These are phyloP conservation scores for Venturiaceae sp. DNA, from an alignment of 2,329 filamentous ascomycete species.

Conservation along the genomic window DNA sequence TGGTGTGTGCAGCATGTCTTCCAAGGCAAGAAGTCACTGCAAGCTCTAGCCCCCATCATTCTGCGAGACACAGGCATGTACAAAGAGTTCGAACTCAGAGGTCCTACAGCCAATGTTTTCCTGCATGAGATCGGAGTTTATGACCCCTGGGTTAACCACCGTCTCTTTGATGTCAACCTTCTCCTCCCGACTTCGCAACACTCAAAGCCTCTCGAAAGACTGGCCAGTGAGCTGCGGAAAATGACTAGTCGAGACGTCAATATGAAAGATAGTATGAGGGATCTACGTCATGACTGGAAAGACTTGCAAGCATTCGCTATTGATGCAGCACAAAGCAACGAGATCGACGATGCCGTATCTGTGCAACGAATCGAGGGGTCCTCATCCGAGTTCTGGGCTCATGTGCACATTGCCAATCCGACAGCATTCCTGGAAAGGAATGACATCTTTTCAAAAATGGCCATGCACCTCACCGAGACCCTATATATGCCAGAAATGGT, in stretches of 20 bases:
- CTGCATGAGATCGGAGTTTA: slow-evolving; percentile 68
- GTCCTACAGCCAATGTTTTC: slow-evolving; percentile 50
- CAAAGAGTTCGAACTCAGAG: slow-evolving; percentile 33
- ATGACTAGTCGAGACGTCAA: slow-evolving; percentile 20
- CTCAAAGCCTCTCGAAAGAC: slow-evolving; percentile 31
- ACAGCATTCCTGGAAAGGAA: slow-evolving; percentile 56
- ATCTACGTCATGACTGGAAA: slow-evolving; percentile 49
- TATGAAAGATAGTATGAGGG: slow-evolving; percentile 44
- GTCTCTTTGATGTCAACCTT: slow-evolving; percentile 48
- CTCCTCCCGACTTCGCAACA: slow-evolving; percentile 37
- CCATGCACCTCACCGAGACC: slow-evolving; percentile 47
- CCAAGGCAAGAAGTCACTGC: slow-evolving; percentile 36
- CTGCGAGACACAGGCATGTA: slow-evolving; percentile 55
- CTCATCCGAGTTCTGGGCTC: slow-evolving; percentile 58
- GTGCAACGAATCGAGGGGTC: slow-evolving; percentile 47
- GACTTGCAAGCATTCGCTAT: slow-evolving; percentile 61
- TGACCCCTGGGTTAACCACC: slow-evolving; percentile 58
- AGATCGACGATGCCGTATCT: slow-evolving; percentile 75
- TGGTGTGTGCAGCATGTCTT: slow-evolving; percentile 36
- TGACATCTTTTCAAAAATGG: slow-evolving; percentile 48
- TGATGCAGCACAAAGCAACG: slow-evolving; percentile 53
- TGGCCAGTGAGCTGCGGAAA: slow-evolving; percentile 22
- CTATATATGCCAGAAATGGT: slow-evolving; percentile 47
- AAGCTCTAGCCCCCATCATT: slow-evolving; percentile 54
- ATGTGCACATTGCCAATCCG: slow-evolving; percentile 70